Percentiles rank a stretch among this genome's conserved stretches.
Conservation (phyloP, 148 eudicot species). For the Salicornia ramosissima region DNA sequence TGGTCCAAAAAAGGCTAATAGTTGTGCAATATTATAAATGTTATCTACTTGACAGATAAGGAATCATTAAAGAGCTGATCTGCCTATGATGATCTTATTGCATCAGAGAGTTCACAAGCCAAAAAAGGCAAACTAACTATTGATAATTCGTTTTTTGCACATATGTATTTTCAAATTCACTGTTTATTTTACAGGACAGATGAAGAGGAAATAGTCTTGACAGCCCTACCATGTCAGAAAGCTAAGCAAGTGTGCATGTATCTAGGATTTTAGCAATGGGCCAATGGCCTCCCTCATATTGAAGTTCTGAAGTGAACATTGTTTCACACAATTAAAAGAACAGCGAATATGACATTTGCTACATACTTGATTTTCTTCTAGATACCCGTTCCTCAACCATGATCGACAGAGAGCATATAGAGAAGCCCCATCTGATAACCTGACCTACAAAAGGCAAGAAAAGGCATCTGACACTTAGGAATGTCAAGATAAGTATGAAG, state of each 20-base stretch:
- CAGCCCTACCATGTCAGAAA: too few species aligned
- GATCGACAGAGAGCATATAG: conserved; percentile 77
- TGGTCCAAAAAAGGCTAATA: neutral
- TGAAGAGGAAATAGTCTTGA: too few species aligned
- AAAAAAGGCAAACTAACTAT: neutral
- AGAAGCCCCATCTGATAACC: conserved; percentile 50
- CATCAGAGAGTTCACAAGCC: neutral
- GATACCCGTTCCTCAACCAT: conserved; percentile 80
- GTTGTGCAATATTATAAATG: neutral
- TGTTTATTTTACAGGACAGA: too few species aligned
- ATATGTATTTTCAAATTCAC: too few species aligned
- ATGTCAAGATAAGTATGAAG: neutral
- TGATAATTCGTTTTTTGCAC: too few species aligned
- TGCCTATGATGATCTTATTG: neutral
- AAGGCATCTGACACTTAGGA: conserved; percentile 3
- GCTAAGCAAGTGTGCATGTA: too few species aligned
- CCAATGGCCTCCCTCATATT: too few species aligned
- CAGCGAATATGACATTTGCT: conserved; percentile 3
- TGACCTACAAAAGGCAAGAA: conserved; percentile 44
- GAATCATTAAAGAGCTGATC: neutral
- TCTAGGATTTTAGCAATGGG: too few species aligned
- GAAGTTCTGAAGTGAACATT: too few species aligned
- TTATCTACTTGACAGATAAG: neutral
- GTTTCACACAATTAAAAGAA: neutral
- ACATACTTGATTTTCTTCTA: conserved; percentile 58